These are phyloP conservation scores for Tephrocybe sp. DNA, from an alignment of 768 basidiomycete species.

Conservation along the genomic window DNA sequence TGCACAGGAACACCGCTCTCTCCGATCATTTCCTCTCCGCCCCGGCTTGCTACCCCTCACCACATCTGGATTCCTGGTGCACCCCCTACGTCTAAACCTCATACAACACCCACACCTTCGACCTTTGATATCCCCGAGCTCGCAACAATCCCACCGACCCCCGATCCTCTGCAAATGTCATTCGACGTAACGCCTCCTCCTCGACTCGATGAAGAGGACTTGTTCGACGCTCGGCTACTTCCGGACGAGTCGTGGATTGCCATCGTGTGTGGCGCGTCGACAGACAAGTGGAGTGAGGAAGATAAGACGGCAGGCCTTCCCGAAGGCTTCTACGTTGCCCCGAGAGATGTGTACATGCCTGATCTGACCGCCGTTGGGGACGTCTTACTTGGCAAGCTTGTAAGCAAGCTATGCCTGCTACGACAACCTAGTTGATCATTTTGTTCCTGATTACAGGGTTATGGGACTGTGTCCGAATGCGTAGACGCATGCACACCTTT, in stretches of 20 bases:
- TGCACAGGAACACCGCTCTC: not conserved
- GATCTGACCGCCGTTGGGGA: constrained; percentile 74
- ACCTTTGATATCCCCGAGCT: constrained; percentile 16
- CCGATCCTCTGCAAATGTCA: constrained; percentile 15
- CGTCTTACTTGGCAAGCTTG: constrained; percentile 77
- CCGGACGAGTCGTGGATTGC: constrained; percentile 78
- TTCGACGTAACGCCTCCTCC: constrained; percentile 11
- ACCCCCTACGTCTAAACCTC: constrained; percentile 43
- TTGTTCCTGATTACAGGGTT: constrained; percentile 47
- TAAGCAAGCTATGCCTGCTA: constrained; percentile 29
- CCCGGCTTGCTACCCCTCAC: constrained; percentile 47
- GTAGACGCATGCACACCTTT: constrained; percentile 77
- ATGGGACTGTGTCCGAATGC: constrained; percentile 80
- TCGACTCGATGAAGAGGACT: constrained; percentile 17
- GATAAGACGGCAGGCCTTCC: constrained; percentile 46
- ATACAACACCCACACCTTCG: constrained; percentile 7
- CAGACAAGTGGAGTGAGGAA: constrained; percentile 47
- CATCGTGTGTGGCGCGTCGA: constrained; percentile 73
- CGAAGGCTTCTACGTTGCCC: constrained; percentile 73
- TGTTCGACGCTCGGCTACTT: constrained; percentile 42
- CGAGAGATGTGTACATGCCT: constrained; percentile 80
- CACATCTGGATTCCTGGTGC: constrained; percentile 62
- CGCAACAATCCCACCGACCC: constrained; percentile 37
- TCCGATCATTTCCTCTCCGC: constrained; percentile 13
- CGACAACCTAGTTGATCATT: constrained; percentile 3